Conservation (phyloP, 805 yeast species). For the Saccharomycopsis capsularis region DNA sequence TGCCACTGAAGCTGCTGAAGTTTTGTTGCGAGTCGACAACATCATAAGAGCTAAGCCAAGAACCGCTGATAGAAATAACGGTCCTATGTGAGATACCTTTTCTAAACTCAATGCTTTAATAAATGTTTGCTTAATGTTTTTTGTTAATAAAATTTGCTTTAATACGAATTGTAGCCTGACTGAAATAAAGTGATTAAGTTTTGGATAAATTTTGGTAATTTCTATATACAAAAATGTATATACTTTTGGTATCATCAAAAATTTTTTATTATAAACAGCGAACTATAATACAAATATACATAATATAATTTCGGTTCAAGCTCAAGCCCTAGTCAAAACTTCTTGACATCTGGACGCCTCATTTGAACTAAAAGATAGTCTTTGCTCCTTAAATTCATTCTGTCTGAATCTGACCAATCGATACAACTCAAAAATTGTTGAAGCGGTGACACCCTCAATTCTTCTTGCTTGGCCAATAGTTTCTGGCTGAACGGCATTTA, state of each 20-base stretch:
- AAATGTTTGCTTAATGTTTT: background rate
- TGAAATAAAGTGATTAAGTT: too few relatives aligned
- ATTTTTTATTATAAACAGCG: too few relatives aligned
- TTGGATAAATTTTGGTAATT: too few relatives aligned
- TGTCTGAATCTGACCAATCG: constrained; percentile 31
- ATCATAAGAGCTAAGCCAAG: constrained; percentile 96
- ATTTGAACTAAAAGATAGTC: too few relatives aligned
- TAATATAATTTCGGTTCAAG: too few relatives aligned
- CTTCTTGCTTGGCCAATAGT: constrained; percentile 95
- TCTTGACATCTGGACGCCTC: too few relatives aligned
- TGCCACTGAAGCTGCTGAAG: constrained; percentile 98
- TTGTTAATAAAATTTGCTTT: background rate
- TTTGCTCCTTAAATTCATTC: background rate
- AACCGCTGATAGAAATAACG: constrained; percentile 72
- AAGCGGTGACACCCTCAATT: constrained; percentile 92
- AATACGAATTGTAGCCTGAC: too few relatives aligned
- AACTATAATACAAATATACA: too few relatives aligned
- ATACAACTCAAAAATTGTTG: constrained; percentile 77
- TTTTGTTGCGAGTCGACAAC: constrained; percentile 89
- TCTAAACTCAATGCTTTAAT: background rate
- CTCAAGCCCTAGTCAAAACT: too few relatives aligned
- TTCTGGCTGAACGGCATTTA: constrained; percentile 73
- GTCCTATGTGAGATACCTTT: constrained; percentile 8
- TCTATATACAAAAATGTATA: too few relatives aligned
- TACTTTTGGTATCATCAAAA: too few relatives aligned